These are phyloP conservation scores for Plasmopara viticola DNA, from an alignment of 352 stramenopile genomes.

Conservation along the genomic window DNA sequence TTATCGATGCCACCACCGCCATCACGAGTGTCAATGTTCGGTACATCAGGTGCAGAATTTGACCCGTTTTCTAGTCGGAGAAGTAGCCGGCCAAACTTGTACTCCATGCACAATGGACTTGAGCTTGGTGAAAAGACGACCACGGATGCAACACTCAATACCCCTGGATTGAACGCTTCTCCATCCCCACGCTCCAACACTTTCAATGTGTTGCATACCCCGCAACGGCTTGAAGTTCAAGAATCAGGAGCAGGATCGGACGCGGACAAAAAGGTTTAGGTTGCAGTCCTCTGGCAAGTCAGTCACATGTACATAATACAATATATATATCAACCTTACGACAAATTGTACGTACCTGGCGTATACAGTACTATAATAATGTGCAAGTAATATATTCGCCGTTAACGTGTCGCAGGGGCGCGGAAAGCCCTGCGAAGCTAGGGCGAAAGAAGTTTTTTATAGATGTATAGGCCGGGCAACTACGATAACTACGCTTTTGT, in stretches of 20 bases:
- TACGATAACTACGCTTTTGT: slow-evolving; percentile 5
- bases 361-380: no score
- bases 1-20: slow-evolving; percentile 40
- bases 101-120: slow-evolving; percentile 36
- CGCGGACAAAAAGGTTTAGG: slow-evolving; percentile 1
- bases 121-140: slow-evolving; percentile 22
- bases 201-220: slow-evolving; percentile 13
- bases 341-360: no score
- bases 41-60: slow-evolving; percentile 34
- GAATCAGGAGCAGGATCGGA: slow-evolving; percentile 2
- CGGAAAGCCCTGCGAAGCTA: slow-evolving; percentile 11
- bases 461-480: slow-evolving; percentile 10
- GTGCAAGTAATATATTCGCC: not conserved
- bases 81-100: slow-evolving; percentile 44
- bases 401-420: slow-evolving; percentile 9
- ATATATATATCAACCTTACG: no score
- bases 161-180: slow-evolving; percentile 12
- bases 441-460: slow-evolving; percentile 4
- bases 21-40: slow-evolving; percentile 64
- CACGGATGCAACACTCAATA: slow-evolving; percentile 21
- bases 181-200: slow-evolving; percentile 5
- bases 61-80: slow-evolving; percentile 40
- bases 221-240: slow-evolving; percentile 2
- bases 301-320: no score
- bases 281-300: not conserved